These are phyloP conservation scores for Telfairia occidentalis DNA, from an alignment of 331 rosid genomes.

Conservation along the genomic window DNA sequence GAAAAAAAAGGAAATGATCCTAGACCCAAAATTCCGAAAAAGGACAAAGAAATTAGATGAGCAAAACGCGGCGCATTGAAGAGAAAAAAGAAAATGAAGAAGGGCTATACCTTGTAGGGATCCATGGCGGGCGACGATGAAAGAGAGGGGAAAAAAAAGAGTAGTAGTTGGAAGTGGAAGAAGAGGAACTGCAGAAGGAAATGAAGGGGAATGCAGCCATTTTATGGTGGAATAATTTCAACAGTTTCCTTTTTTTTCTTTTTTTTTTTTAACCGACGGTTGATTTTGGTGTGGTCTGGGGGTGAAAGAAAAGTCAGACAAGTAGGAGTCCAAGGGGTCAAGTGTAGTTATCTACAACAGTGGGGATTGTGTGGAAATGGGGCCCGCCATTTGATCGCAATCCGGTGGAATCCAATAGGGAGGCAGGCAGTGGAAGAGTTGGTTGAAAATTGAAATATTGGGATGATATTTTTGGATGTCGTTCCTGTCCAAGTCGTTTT, in stretches of 20 bases:
- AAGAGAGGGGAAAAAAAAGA: not conserved
- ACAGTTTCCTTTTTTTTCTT: not conserved
- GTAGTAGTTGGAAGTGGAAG: not conserved
- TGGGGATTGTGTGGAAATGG: not conserved
- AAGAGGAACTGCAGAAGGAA: not conserved
- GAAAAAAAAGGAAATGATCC: no score
- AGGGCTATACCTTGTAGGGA: conserved; percentile 6
- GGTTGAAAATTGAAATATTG: not conserved
- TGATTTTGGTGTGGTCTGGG: not conserved
- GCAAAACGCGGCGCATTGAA: not conserved
- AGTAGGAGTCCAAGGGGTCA: not conserved
- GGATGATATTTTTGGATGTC: not conserved
- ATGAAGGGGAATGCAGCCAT: not conserved
- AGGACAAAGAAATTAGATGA: not conserved
- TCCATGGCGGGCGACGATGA: not conserved
- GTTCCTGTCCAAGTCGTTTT: not conserved
- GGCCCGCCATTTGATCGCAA: not conserved
- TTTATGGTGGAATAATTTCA: not conserved
- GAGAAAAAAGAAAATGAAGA: not conserved
- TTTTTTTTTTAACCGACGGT: not conserved
- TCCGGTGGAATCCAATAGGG: not conserved
- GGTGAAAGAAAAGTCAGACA: not conserved
- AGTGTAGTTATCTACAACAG: not conserved
- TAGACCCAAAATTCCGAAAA: no score
- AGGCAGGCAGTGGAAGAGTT: not conserved